Evolutionary conservation across 805 yeast species (phyloP), one percentile per base, ranked within the genome.

Genomic region (Candida cerambycidarum): DNA sequence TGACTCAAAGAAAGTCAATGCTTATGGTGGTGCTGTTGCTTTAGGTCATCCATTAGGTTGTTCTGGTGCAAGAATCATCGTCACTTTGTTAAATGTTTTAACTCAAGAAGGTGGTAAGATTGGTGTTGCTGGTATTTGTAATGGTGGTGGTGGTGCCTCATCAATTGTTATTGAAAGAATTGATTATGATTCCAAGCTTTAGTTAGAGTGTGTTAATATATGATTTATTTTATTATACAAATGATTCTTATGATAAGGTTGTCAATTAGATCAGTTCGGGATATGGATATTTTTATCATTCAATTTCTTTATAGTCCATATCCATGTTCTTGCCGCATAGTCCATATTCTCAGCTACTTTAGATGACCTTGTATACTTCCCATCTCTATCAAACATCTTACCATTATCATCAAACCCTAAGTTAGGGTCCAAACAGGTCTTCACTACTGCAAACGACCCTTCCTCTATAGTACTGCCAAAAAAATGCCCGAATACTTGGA

Each of bases 71-170:
- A 80, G 97, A 52, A 76, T 93, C 58, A 80, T 93, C 44, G 90
- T 88, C 53, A 93, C 99, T 21, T 77, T 93, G 65, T 58, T 82
- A 45, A 79, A 89, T 38, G 89, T 90, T 13, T 79, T 93, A 61
- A 53, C 67, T 29, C 97, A 92, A 72, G 98, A 93, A 75, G 71
- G 69, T 46, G 75, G 75, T 49, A 88, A 84, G 71, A 66, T 82
- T 54, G 99, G 99, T 65, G 89, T 82, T 53, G 97, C 97, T 57
- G 97, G 89, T 65, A 84, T 93, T 62, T 93, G 99, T 78, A 93
- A 93, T 67, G 99, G 99, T 75, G 99, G 99, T 59, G 99, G 99
- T 64, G 99, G 99, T 63, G 98, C 97, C 38, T 85, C 96, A 43
- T 83, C 98, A 18, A 74, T 93, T 57, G 88, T 93, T 48, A 79